These are phyloP conservation scores for Dothiorella sarmentorum DNA, from an alignment of 2,329 filamentous ascomycete genomes.

Conservation along the genomic window DNA sequence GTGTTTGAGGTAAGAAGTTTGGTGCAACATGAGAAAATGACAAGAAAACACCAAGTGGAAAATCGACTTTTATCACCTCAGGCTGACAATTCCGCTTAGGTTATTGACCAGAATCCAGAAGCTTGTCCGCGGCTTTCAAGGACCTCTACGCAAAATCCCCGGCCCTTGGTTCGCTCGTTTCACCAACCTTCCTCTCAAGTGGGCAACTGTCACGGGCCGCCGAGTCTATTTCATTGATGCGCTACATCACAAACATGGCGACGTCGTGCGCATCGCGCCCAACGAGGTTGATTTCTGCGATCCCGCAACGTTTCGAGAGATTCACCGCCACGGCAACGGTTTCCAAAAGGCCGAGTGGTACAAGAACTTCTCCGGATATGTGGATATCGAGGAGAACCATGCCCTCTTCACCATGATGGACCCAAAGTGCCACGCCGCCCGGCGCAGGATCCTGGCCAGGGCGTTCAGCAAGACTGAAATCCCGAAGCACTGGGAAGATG, in stretches of 20 bases:
- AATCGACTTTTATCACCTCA: too few relatives aligned
- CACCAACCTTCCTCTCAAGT: conserved; percentile 35
- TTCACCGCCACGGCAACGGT: conserved; percentile 30
- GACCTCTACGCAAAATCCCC: conserved; percentile 27
- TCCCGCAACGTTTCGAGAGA: conserved; percentile 28
- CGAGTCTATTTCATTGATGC: conserved; percentile 39
- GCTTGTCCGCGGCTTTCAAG: too few relatives aligned
- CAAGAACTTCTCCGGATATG: background rate
- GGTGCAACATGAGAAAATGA: too few relatives aligned
- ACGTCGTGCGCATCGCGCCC: conserved; percentile 31
- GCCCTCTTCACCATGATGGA: conserved; percentile 39
- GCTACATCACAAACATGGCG: conserved; percentile 34
- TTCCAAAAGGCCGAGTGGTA: conserved; percentile 18
- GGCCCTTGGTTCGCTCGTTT: conserved; percentile 35
- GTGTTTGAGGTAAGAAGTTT: too few relatives aligned
- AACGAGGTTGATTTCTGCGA: conserved; percentile 30
- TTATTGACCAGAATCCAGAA: too few relatives aligned
- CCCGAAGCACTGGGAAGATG: conserved; percentile 35
- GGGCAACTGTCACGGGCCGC: conserved; percentile 35
- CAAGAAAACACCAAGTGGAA: too few relatives aligned
- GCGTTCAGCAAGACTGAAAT: conserved; percentile 37
- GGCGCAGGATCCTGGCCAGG: conserved; percentile 36
- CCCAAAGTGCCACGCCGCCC: conserved; percentile 31
- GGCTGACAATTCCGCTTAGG: too few relatives aligned
- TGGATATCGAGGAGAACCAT: conserved; percentile 17